Evolutionary conservation across 192 early-diverging fungal genomes (phyloP).

Genomic region (Podila epicladia): DNA sequence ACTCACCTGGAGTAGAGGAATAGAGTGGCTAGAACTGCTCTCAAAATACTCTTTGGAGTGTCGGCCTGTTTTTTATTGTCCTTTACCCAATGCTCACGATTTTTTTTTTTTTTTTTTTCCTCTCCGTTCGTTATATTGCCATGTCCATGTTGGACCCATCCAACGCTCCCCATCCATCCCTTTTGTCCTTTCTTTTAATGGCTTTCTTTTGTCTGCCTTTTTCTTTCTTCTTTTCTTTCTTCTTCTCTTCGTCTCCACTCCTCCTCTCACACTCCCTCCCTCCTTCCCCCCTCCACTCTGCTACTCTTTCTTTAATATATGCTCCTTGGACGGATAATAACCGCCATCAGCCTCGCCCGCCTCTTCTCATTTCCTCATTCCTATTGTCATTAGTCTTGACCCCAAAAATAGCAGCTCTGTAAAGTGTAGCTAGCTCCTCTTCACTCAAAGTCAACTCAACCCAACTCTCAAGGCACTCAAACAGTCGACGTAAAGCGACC

Average conservation of each 20-base stretch:
- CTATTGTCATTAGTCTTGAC: constrained; percentile 1
- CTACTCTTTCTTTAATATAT: not conserved
- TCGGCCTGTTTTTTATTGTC: not conserved
- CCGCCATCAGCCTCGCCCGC: not conserved
- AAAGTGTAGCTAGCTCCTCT: too few species aligned
- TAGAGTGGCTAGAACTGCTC: not conserved
- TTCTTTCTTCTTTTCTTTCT: not conserved
- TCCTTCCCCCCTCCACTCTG: not conserved
- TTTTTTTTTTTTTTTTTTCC: not conserved
- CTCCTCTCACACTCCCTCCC: not conserved
- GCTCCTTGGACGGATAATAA: not conserved
- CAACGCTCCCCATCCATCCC: not conserved
- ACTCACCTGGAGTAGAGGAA: too few species aligned
- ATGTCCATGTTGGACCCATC: not conserved
- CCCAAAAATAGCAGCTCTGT: constrained; percentile 1
- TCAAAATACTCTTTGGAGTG: not conserved
- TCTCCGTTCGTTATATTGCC: not conserved
- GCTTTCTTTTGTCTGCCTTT: not conserved
- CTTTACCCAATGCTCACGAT: not conserved
- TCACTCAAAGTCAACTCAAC: too few species aligned
- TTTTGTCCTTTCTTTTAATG: not conserved
- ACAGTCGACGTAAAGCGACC: not conserved
- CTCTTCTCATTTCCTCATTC: constrained; percentile 1
- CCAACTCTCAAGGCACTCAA: constrained; percentile 1
- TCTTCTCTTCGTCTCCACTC: constrained; percentile 5